Base-by-base conservation (phyloP, 768 basidiomycete species). In the Rhodotorula sphaerocarpa region DNA sequence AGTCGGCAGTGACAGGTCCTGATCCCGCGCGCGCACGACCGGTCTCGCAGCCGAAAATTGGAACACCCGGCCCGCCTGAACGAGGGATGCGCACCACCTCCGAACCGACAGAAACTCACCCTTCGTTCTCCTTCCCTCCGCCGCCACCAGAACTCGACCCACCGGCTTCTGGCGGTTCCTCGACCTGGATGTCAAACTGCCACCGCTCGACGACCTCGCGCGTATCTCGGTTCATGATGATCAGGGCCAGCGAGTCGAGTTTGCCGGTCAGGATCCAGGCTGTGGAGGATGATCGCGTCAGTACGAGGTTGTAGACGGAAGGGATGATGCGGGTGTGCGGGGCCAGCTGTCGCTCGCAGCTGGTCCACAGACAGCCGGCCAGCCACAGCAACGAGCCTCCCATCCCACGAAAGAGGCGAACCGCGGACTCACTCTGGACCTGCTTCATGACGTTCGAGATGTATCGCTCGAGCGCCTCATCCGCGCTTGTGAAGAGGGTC, bases 171-270 rank as follows among this genome's bases (percentile, higher is more conserved):
- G 47, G 76, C 71, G 36, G 78, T 74, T 86, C 84, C 46, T 89
- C 82, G 56, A 91, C 80, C 72, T 89, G 85, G 75, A 99, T 81
- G 75, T 97, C 92, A 75, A 99, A 97, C 51, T 96, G 91, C 95
- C 95, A 99, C 66, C 95, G 82, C 76, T 99, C 95, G 50, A 96
- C 82, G 14, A 92, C 86, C 55, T 86, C 83, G 41, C 89, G 81
- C 14, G 89, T 86, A 72, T 97, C 93, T 73, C 93, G 90, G 16
- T 90, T 89, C 65, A 97, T 89, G 76, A 99, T 93, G 31, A 88
- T 92, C 27, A 96, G 83, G 14, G 96, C 92, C 2, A 97, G 82
- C 67, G 96, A 88, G 9, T 89, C 92, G 45, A 99, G 89, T 16
- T 88, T 85, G 16, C 90, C 88, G 10, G 85, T 86, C 58, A 96